Conservation (phyloP, 1,284 basidiomycete species). For the Rhodotorula sp. region DNA sequence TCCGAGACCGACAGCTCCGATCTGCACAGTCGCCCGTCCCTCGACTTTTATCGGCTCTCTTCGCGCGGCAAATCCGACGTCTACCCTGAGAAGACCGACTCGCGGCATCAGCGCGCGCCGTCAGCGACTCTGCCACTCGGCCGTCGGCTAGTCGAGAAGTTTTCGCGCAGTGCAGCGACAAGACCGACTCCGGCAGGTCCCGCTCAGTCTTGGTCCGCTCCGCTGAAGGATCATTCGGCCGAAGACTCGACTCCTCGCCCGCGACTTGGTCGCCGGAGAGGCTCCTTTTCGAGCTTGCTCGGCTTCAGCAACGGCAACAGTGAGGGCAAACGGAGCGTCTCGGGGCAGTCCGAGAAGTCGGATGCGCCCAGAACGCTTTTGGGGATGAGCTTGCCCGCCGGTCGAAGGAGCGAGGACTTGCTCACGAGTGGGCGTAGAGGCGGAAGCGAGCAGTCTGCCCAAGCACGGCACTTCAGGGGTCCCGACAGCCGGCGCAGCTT, state of each 20-base stretch:
- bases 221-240: conserved; percentile 13
- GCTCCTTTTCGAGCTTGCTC: conserved; percentile 25
- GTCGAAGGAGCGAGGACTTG: conserved; percentile 35
- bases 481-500: conserved; percentile 19
- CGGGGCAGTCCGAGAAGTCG: conserved; percentile 4
- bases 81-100: background rate
- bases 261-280: conserved; percentile 9
- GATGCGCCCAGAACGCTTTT: conserved; percentile 7
- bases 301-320: conserved; percentile 5
- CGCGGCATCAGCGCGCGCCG: background rate
- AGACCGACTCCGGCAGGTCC: background rate
- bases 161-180: background rate
- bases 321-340: background rate
- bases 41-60: conserved; percentile 3
- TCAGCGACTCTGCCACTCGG: conserved; percentile 15
- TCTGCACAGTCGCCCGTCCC: background rate
- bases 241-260: background rate
- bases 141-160: conserved; percentile 20
- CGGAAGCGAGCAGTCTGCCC: background rate
- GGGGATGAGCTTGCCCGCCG: conserved; percentile 35
- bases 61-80: background rate
- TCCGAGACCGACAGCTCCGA: conserved; percentile 6
- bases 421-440: conserved; percentile 9
- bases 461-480: background rate
- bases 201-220: conserved; percentile 12